Conservation (phyloP, 1,284 basidiomycete species). For the Melampsora larici-populina region DNA sequence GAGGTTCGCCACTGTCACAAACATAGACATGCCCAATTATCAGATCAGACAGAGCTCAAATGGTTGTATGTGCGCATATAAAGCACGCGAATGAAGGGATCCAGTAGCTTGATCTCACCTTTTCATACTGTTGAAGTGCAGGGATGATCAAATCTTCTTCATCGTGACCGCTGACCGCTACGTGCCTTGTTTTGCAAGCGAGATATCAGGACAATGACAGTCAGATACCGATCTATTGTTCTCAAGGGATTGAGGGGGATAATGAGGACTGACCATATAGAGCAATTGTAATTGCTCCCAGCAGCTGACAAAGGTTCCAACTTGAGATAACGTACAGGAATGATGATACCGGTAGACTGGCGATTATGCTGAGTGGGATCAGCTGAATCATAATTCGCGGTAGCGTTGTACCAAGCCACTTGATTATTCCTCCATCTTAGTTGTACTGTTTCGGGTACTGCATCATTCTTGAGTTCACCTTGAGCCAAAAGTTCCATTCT, state of each 20-base stretch:
- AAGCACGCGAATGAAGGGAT: not conserved
- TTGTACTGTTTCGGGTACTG: constrained; percentile 37
- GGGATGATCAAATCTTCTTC: constrained; percentile 23
- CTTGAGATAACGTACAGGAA: constrained; percentile 40
- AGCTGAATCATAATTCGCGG: not conserved
- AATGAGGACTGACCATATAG: constrained; percentile 31
- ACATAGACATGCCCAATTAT: not conserved
- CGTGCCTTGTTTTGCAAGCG: constrained; percentile 24
- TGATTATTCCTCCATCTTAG: constrained; percentile 32
- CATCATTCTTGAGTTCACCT: constrained; percentile 42
- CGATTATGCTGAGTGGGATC: not conserved
- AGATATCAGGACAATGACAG: not conserved
- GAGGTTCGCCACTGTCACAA: constrained; percentile 64
- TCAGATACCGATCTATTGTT: not conserved
- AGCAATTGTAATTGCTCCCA: constrained; percentile 42
- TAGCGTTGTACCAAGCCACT: constrained; percentile 25
- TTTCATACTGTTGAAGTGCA: constrained; percentile 28
- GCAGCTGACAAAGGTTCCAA: constrained; percentile 40
- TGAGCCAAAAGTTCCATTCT: constrained; percentile 43
- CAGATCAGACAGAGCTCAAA: not conserved
- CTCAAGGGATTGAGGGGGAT: no score
- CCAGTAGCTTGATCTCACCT: not conserved
- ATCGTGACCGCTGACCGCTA: constrained; percentile 32
- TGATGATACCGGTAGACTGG: constrained; percentile 1
- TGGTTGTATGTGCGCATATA: no score